Evolutionary conservation across 2,329 filamentous ascomycete species (phyloP), one percentile per base, ranked within the genome.

Genomic region (Thielaviopsis musarum): DNA sequence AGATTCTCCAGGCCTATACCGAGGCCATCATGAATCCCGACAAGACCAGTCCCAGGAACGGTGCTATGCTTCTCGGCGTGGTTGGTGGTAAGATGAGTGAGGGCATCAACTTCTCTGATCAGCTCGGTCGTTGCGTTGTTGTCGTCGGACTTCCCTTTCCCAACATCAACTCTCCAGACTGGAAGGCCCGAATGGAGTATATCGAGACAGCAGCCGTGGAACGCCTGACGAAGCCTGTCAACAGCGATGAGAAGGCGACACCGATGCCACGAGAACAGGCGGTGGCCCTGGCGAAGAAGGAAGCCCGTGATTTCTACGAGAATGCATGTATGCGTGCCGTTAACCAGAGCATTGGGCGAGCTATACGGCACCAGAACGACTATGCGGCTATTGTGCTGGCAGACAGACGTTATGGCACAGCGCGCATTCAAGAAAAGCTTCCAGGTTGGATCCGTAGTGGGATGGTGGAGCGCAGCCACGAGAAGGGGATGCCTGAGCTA

Each of bases 101-200:
- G 72, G 93, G 93, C 64, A 98, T 98, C 73, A 98, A 98, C 72
- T 98, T 98, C 73, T 91, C 88, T 0, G 91, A 98, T 71, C 77
- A 79, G 2, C 81, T 98, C 0, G 93, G 93, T 1, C 84, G 93
- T 26, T 91, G 88, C 58, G 90, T 98, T 9, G 75, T 95, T 15
- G 86, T 97, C n/a, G 81, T 97, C 15, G 93, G 93, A 0, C 74
- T 98, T 3, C 93, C 93, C 0, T 98, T 94, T 65, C 90, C 93
- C 0, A 98, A 97, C 65, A 83, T 90, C 58, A 82, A 87, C 65
- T 89, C 87, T 10, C 84, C 90, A 1, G 89, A 96, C 66, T 97
- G 91, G 91, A 90, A 88, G 69, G 89, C 91, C 0, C 91, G 91
- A 69, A 83, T 93, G 67, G 83, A 88, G 67, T 91, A 96, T 68